Evolutionary conservation across 2,329 filamentous ascomycete species (phyloP).

Genomic region (Chaetomium globosum): DNA sequence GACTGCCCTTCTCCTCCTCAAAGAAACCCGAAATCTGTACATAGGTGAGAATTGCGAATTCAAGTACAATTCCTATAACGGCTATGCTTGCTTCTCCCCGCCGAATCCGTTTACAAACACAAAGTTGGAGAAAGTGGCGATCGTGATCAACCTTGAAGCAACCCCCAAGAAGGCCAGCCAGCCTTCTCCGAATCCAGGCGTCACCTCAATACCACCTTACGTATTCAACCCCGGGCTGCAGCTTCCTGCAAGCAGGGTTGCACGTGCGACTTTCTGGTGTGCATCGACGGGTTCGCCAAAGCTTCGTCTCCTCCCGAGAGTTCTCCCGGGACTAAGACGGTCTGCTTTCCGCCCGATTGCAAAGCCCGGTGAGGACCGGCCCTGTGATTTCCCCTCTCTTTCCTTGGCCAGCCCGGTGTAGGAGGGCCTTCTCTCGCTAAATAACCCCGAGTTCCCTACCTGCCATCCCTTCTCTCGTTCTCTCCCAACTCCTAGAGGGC

Average conservation of each 20-base stretch:
- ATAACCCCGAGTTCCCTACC: neutral
- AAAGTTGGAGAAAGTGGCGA: slow-evolving; percentile 15
- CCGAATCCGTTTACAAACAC: slow-evolving; percentile 4
- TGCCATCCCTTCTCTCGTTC: neutral
- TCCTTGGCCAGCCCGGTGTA: neutral
- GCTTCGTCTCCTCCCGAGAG: neutral
- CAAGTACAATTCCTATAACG: neutral
- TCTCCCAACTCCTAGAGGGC: neutral
- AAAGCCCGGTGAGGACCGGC: neutral
- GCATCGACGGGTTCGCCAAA: neutral
- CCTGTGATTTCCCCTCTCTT: neutral
- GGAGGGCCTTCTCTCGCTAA: neutral
- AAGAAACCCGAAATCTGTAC: neutral
- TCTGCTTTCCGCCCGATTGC: slow-evolving; percentile 24
- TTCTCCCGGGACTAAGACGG: slow-evolving; percentile 22
- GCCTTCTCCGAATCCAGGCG: slow-evolving; percentile 8
- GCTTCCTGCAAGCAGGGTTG: slow-evolving; percentile 22
- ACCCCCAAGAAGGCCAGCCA: neutral
- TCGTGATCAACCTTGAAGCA: slow-evolving; percentile 7
- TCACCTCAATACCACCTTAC: slow-evolving; percentile 3
- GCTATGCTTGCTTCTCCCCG: neutral
- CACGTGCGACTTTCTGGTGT: neutral
- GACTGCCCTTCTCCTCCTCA: neutral
- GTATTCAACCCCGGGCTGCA: slow-evolving; percentile 1
- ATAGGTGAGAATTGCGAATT: neutral